Evolutionary conservation across 495 filamentous ascomycete species (phyloP), one percentile per base, ranked within the genome.

Genomic region (Penicillium coprophilum): DNA sequence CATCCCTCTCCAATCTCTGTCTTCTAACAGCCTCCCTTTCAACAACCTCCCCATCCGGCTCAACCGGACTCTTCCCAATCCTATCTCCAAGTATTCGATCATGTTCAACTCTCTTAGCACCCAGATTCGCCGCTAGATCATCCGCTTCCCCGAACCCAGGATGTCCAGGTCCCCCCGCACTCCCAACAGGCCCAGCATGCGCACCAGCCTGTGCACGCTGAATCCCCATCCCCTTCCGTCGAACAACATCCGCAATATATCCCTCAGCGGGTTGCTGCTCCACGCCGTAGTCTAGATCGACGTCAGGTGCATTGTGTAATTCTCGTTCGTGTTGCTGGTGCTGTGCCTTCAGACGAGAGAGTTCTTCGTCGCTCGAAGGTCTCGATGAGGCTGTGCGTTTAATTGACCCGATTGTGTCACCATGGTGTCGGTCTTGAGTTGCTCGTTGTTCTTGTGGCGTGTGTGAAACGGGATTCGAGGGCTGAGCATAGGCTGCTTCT

Each of bases 201-300:
- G 66, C 69, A 27, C 69, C 70, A 17, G 70, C 66, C 57, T 74
- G 71, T 12, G 75, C 75, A 10, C 76, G 60, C 58, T 38, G 64
- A 57, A 56, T 65, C 0, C 76, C 74, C 20, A 61, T 61, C 12
- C 68, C 61, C 56, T 77, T 75, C 0, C 73, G 62, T 51, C 75
- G 56, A 1, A 83, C 80, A 0, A 73, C 71, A 23, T 70, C 60
- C 2, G 81, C 82, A 36, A 86, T 80, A 21, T 80, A 71, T 4
- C 82, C 84, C 53, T 86, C 83, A 6, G 70, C 67, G 0, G 76
- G 70, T 27, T 79, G 71, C 23, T 76, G 71, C 75, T 86, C 82
- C 56, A 85, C 78, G 6, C 83, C 84, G 10, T 79, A 79, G 17
- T 85, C 81, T 1, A 68, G 58, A 51, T 77, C 73, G 7, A 74